Base-by-base conservation (phyloP, 176 grass and related monocot genomes). In the Phoenix roebelenii region DNA sequence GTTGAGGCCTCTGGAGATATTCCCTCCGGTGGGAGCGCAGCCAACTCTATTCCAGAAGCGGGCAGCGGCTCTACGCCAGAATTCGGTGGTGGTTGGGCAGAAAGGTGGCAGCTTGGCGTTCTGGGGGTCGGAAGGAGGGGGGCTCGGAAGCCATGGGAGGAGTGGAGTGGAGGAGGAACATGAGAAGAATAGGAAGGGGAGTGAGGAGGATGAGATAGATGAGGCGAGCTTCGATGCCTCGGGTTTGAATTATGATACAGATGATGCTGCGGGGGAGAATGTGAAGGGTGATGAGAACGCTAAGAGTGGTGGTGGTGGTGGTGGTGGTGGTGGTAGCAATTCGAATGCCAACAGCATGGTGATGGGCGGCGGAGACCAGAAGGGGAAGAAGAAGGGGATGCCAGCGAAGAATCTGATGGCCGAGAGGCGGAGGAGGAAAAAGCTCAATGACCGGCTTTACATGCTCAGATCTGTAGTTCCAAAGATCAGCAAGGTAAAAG, bases 351-450 rank as follows among this genome's bases (percentile, higher is more conserved):
- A 85, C 80, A 92, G 87, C 68, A 74, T 81, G 52, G 78, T 92
- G 23, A 89, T 81, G 0, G 81, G 76, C 1, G 65, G 62, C 23
- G 78, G 61, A 49, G 93, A 85, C 25, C 77, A 81, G 32, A 98
- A 86, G 50, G 88, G 88, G 50, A 98, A 93, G 71, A 98, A 60
- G 79, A 93, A 93, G 79, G 88, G 94, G 9, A n/a, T 98, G 60
- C 94, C 94, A 1, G 94, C 94, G 25, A 98, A 98, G 75, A 98
- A 98, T 63, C 80, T 98, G 55, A 98, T 98, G 94, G 94, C 94
- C 3, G 94, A 98, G 76, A 85, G 94, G 59, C 76, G 94, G 54
- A 78, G 94, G 53, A 76, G 94, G 56, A 98, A 98, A 84, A 98
- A 98, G 82, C 87, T 98, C 54, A 98, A 98, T 71, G 94, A 98